Evolutionary conservation across 352 stramenopile species (phyloP).

Genomic region (Globisporangium cystogenes): DNA sequence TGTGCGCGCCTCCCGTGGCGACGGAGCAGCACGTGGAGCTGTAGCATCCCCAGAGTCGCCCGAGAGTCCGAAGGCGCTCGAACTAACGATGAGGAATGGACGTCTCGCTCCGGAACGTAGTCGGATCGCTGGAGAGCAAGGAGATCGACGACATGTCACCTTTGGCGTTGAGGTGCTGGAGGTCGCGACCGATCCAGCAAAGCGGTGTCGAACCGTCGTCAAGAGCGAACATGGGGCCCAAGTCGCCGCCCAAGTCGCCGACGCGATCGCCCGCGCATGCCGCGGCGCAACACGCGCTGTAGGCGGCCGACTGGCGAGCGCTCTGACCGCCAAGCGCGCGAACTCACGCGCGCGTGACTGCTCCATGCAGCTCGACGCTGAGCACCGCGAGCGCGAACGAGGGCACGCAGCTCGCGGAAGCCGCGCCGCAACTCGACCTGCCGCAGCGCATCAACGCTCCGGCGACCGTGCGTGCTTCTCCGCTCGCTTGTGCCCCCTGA

Average conservation of each 20-base stretch:
- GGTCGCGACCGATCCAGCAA: too few relatives aligned
- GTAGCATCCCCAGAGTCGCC: too few relatives aligned
- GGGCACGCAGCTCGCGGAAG: slow-evolving; percentile 73
- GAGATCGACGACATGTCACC: too few relatives aligned
- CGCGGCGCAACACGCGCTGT: slow-evolving; percentile 20
- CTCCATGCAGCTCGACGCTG: slow-evolving; percentile 35
- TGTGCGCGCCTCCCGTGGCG: too few relatives aligned
- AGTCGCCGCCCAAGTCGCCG: slow-evolving; percentile 51
- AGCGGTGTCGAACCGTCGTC: neutral
- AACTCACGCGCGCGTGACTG: neutral
- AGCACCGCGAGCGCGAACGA: slow-evolving; percentile 46
- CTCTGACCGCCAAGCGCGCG: too few relatives aligned
- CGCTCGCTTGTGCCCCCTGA: too few relatives aligned
- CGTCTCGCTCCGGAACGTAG: too few relatives aligned
- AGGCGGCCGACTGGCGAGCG: neutral
- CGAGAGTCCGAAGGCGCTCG: too few relatives aligned
- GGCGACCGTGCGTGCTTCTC: slow-evolving; percentile 29
- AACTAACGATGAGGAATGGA: too few relatives aligned
- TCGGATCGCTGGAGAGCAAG: too few relatives aligned
- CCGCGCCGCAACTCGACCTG: slow-evolving; percentile 66
- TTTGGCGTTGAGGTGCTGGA: too few relatives aligned
- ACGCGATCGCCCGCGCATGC: slow-evolving; percentile 16
- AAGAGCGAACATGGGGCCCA: slow-evolving; percentile 3
- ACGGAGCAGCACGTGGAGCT: neutral
- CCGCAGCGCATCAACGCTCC: slow-evolving; percentile 74